Base-by-base conservation (phyloP, 2,329 filamentous ascomycete genomes). In the Calonectria pteridis region DNA sequence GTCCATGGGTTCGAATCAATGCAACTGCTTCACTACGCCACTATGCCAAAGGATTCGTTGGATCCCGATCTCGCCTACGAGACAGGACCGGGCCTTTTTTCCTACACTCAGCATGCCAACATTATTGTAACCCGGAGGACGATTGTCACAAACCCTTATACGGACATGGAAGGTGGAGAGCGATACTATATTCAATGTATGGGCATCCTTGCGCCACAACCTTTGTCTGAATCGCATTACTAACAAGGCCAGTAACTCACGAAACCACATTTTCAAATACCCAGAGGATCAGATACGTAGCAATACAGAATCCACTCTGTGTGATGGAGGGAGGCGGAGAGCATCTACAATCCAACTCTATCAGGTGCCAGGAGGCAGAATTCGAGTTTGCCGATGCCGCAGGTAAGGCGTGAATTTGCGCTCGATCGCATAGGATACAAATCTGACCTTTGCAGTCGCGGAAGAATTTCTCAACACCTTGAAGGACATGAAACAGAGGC, bases 341-440 rank as follows among this genome's bases (percentile, higher is more conserved):
- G 6, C 28, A n/a, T 18, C 50, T 10, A 20, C 50, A 53, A 31
- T 13, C 50, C 11, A 14, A 53, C 28, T 20, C 14, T 31, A 53
- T 53, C 11, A 18, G 13, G 11, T 53, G 50, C 18, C 50, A 53
- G 28, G 50, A 53, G 26, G 50, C 31, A n/a, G 50, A 53, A 53
- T 53, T 53, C 28, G 50, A 53, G 6, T 53, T 53, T 53, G 31
- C 28, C 6, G 28, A 53, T 6, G 26, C 50, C 3, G 3, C 28
- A 31, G 28, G 50, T 53, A 31, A 31, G 50, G 31, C 4, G 20
- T 31, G 7, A 51, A 11, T 31, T 31, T 43, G 16, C 3, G 10
- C 13, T 14, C 1, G 6, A 0, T 2, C 7, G 6, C 6, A n/a
- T 4, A 2, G 2, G 6, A 31, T 31, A 18, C 16, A 31, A 20